These are phyloP conservation scores for Pterocarpus santalinus DNA, from an alignment of 306 rosid genomes.

Conservation along the genomic window DNA sequence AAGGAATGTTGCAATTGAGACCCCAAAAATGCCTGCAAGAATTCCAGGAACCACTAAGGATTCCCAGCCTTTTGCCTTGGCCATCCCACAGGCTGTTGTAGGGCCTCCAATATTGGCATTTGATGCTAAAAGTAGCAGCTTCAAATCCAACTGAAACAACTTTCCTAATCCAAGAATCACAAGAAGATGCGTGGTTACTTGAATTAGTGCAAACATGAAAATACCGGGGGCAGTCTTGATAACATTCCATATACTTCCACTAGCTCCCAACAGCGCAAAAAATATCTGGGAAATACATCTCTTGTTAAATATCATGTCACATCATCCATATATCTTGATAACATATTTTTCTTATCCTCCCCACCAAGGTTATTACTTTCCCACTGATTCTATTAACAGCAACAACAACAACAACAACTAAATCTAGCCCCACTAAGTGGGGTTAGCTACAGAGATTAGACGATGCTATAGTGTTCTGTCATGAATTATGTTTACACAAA, in stretches of 20 bases:
- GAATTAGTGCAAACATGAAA: conserved; percentile 74
- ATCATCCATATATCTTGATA: neutral
- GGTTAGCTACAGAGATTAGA: too few relatives aligned
- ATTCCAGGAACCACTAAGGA: conserved; percentile 80
- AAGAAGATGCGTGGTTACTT: conserved; percentile 71
- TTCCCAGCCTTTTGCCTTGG: conserved; percentile 75
- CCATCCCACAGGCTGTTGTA: conserved; percentile 91
- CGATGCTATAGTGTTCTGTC: too few relatives aligned
- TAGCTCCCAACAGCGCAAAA: conserved; percentile 73
- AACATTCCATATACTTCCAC: conserved; percentile 79
- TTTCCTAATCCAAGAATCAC: conserved; percentile 69
- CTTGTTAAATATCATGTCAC: conserved; percentile 4
- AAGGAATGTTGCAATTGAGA: conserved; percentile 71
- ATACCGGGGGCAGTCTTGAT: conserved; percentile 69
- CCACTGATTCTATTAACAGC: too few relatives aligned
- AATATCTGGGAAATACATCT: conserved; percentile 56
- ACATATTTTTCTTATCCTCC: neutral
- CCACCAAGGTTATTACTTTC: too few relatives aligned
- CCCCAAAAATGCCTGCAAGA: conserved; percentile 78
- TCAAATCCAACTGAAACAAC: conserved; percentile 67
- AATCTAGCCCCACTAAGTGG: too few relatives aligned
- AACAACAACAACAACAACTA: too few relatives aligned
- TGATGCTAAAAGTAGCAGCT: conserved; percentile 73
- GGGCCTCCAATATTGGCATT: conserved; percentile 91
- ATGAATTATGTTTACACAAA: too few relatives aligned